Evolutionary conservation across 164 flowering plant species (phyloP).

Genomic region (Nymphaea thermarum): DNA sequence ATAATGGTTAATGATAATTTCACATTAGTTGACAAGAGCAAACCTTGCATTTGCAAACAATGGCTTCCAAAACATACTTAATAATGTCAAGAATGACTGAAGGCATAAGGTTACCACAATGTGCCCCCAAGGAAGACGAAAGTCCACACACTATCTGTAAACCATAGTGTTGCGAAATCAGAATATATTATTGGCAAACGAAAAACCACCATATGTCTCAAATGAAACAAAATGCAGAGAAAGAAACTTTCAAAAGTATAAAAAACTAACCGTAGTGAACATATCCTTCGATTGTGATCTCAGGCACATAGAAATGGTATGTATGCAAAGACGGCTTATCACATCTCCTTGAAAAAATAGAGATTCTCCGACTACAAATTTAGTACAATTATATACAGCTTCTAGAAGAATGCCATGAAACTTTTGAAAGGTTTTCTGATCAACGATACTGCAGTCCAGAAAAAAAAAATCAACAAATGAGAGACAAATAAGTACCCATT

Average conservation of each 20-base stretch:
- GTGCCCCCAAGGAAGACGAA: conserved; percentile 36
- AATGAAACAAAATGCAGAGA: not conserved
- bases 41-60: conserved; percentile 46
- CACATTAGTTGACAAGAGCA: not conserved
- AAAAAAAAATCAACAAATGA: not conserved
- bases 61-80: conserved; percentile 20
- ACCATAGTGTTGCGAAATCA: too few relatives aligned
- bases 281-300: conserved; percentile 39
- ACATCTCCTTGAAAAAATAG: conserved; percentile 27
- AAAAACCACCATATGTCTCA: too few relatives aligned
- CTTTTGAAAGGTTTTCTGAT: conserved; percentile 36
- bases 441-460: conserved; percentile 34
- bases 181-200: too few relatives aligned
- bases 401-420: conserved; percentile 33
- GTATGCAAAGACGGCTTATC: conserved; percentile 22
- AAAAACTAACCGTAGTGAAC: conserved; percentile 34
- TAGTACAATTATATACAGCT: conserved; percentile 31
- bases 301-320: conserved; percentile 35
- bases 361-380: conserved; percentile 29
- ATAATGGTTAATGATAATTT: too few relatives aligned
- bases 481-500: not conserved
- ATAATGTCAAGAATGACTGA: conserved; percentile 25
- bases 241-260: not conserved
- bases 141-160: conserved; percentile 47
- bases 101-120: conserved; percentile 13